These are phyloP conservation scores for Leavenworthia alabamica DNA, from an alignment of 345 rosid species.

Conservation along the genomic window DNA sequence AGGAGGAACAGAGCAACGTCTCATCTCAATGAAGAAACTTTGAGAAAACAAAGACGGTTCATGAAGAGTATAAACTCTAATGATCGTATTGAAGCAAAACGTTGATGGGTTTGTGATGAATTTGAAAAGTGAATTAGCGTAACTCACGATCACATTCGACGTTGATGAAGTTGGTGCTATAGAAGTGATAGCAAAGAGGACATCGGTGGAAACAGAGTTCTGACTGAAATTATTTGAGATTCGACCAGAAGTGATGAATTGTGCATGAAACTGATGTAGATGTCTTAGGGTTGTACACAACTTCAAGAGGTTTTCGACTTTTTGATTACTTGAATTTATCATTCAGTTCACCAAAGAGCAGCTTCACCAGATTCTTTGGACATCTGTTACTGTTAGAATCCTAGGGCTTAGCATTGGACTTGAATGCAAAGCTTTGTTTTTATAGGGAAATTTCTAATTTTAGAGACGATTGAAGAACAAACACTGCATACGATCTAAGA, in stretches of 20 bases:
- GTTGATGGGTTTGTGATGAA: constrained; percentile 45
- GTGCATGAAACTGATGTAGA: constrained; percentile 29
- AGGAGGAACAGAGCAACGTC: constrained; percentile 42
- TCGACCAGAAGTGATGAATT: constrained; percentile 20
- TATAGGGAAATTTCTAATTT: neutral
- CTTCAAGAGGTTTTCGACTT: constrained; percentile 17
- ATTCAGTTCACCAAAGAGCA: constrained; percentile 1
- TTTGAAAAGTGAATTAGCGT: constrained; percentile 40
- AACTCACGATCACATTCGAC: constrained; percentile 17
- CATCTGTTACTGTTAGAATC: neutral
- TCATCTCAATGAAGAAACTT: constrained; percentile 48
- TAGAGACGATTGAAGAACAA: neutral
- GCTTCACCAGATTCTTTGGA: neutral
- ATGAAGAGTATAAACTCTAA: constrained; percentile 48
- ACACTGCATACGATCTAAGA: neutral
- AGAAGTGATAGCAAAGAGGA: constrained; percentile 42
- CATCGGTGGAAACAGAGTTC: constrained; percentile 26
- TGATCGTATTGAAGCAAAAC: constrained; percentile 48
- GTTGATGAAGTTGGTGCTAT: constrained; percentile 9
- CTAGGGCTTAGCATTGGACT: neutral
- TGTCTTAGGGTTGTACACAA: constrained; percentile 25
- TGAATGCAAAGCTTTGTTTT: neutral
- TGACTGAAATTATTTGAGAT: neutral
- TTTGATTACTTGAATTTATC: neutral
- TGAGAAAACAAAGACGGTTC: constrained; percentile 47